Percentiles rank a stretch among this genome's conserved stretches.
Evolutionary conservation across 1,284 basidiomycete species (phyloP).

Genomic region (Mrakiaceae sp.): DNA sequence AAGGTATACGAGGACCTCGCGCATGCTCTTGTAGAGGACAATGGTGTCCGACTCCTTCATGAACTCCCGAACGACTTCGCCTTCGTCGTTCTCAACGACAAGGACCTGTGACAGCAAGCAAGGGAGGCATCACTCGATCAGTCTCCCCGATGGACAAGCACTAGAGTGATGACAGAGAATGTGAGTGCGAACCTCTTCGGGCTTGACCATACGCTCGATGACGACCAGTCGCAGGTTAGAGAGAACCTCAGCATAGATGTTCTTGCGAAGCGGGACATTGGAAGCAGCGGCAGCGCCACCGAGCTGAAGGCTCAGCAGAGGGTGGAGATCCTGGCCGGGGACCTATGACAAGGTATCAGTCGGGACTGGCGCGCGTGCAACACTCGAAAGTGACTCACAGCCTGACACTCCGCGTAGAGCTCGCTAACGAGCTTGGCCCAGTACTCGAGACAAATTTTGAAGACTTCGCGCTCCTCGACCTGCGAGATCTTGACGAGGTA

Average conservation of each 20-base stretch:
- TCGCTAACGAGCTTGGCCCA: slow-evolving; percentile 98
- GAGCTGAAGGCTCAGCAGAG: slow-evolving; percentile 85
- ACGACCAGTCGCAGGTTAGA: slow-evolving; percentile 92
- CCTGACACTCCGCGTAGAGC: slow-evolving; percentile 94
- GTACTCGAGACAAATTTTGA: slow-evolving; percentile 99
- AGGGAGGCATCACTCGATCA: no score
- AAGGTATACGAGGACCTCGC: slow-evolving; percentile 90
- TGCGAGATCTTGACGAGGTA: slow-evolving; percentile 99
- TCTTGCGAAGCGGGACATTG: slow-evolving; percentile 74
- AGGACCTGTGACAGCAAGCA: slow-evolving; percentile 51
- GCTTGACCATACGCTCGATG: slow-evolving; percentile 99
- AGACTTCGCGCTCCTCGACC: slow-evolving; percentile 96
- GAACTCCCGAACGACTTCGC: slow-evolving; percentile 98
- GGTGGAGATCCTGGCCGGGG: slow-evolving; percentile 84
- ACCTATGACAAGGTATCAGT: slow-evolving; percentile 38
- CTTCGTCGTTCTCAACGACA: slow-evolving; percentile 98
- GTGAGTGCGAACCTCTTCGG: slow-evolving; percentile 64
- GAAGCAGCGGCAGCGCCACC: slow-evolving; percentile 40
- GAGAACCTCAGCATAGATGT: slow-evolving; percentile 87
- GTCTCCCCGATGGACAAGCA: no score
- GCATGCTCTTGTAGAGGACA: slow-evolving; percentile 98
- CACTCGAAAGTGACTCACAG: slow-evolving; percentile 18
- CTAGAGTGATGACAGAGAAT: no score
- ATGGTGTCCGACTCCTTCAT: slow-evolving; percentile 99
- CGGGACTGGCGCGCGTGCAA: not conserved